A percentile compares a stretch with the other conserved stretches of the same genome.
phyloP scores from a whole-genome alignment of 2,329 filamentous ascomycete species.

The Fusarium brevicatenulatum region DNA sequence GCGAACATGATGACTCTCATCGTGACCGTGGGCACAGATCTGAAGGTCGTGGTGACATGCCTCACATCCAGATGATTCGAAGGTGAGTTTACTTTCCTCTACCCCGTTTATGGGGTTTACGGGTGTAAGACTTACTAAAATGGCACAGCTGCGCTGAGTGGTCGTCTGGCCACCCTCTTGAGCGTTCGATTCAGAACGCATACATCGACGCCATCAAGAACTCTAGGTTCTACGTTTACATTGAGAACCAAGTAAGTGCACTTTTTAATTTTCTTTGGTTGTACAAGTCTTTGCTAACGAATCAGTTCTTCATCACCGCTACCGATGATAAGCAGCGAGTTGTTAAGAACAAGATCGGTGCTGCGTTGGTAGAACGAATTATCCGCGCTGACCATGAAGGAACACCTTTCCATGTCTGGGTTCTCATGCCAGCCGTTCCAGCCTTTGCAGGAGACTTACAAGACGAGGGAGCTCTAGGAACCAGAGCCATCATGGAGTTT shows the following conservation, averaged over 20 bases:
- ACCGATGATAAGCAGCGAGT: conserved; percentile 76
- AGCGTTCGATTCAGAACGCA: conserved; percentile 87
- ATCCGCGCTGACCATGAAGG: conserved; percentile 72
- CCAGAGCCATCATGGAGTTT: conserved; percentile 88
- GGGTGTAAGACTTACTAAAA: not conserved
- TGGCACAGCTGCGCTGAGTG: conserved; percentile 57
- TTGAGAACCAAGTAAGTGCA: conserved; percentile 72
- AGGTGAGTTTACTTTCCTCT: conserved; percentile 49
- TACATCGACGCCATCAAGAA: conserved; percentile 78
- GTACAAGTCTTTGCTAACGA: not conserved
- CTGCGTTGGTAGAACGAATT: conserved; percentile 81
- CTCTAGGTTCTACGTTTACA: conserved; percentile 79
- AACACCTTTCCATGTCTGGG: conserved; percentile 77
- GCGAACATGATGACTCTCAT: conserved; percentile 39
- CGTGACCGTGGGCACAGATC: conserved; percentile 13
- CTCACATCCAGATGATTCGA: conserved; percentile 62
- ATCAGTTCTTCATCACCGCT: conserved; percentile 83
- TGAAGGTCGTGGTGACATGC: conserved; percentile 32
- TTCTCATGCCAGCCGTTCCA: conserved; percentile 82
- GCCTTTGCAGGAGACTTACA: conserved; percentile 85
- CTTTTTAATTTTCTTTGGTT: no score
- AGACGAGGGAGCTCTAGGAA: conserved; percentile 76
- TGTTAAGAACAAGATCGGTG: conserved; percentile 80
- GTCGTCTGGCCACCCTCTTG: conserved; percentile 62
- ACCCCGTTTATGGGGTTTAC: not conserved